Percentiles rank a stretch among this genome's conserved stretches.
These are phyloP conservation scores for Passiflora organensis DNA, from an alignment of 345 rosid genomes.

Conservation along the genomic window DNA sequence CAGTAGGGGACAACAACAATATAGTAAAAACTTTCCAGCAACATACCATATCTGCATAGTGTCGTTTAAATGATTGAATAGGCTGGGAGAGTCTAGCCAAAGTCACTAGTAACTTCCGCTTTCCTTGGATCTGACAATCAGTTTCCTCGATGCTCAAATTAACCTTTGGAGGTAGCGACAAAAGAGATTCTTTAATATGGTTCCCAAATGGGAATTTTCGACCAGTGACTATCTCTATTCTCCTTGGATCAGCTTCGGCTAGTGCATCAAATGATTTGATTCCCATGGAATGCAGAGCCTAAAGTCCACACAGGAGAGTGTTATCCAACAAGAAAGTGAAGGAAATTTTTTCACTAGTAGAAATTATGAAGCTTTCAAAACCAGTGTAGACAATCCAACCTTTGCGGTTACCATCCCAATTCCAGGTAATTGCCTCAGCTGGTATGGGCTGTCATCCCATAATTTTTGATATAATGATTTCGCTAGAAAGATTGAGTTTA, in stretches of 20 bases:
- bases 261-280: slow-evolving; percentile 76
- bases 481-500: slow-evolving; percentile 64
- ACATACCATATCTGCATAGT: slow-evolving; percentile 91
- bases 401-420: slow-evolving; percentile 98
- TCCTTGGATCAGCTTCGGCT: slow-evolving; percentile 91
- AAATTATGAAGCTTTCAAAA: too few species aligned
- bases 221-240: slow-evolving; percentile 90
- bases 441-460: slow-evolving; percentile 93
- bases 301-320: background rate
- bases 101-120: slow-evolving; percentile 53
- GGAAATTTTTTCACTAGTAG: too few species aligned
- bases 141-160: slow-evolving; percentile 57
- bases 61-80: slow-evolving; percentile 52
- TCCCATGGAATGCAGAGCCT: slow-evolving; percentile 94
- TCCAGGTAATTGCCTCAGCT: slow-evolving; percentile 89
- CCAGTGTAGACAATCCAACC: slow-evolving; percentile 34
- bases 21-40: background rate
- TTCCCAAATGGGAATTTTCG: slow-evolving; percentile 92
- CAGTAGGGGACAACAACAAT: background rate
- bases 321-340: background rate
- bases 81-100: slow-evolving; percentile 67
- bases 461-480: slow-evolving; percentile 91
- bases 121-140: slow-evolving; percentile 53
- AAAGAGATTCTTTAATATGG: slow-evolving; percentile 88
- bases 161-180: slow-evolving; percentile 79